phyloP scores from a whole-genome alignment of 2,329 filamentous ascomycete species.

The Microsporum canis region DNA sequence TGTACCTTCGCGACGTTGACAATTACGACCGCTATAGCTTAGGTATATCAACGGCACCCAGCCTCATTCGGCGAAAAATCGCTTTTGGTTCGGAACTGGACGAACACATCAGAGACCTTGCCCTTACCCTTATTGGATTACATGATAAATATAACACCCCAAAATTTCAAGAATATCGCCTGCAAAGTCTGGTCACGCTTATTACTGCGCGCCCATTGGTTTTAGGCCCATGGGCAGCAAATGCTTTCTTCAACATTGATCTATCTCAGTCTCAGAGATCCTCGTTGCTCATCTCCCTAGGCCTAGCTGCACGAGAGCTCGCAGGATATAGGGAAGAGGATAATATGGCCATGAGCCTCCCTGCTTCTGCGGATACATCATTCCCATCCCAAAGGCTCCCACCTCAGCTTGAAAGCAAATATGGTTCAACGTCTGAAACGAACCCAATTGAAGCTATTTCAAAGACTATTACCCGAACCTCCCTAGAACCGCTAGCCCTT shows the following conservation, averaged over 20 bases:
- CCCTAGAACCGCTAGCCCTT: conserved; percentile 72
- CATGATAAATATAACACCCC: conserved; percentile 78
- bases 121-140: conserved; percentile 62
- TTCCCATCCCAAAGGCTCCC: conserved; percentile 80
- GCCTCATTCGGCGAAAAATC: conserved; percentile 76
- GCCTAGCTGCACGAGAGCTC: conserved; percentile 70
- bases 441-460: conserved; percentile 56
- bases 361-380: conserved; percentile 30
- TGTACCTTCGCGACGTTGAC: conserved; percentile 67
- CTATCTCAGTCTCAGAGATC: conserved; percentile 78
- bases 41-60: conserved; percentile 62
- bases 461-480: conserved; percentile 53
- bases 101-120: conserved; percentile 73
- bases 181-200: conserved; percentile 73
- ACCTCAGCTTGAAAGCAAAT: conserved; percentile 59
- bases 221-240: conserved; percentile 75
- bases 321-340: conserved; percentile 59
- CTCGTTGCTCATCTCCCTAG: conserved; percentile 68
- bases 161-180: conserved; percentile 60
- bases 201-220: conserved; percentile 62
- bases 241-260: conserved; percentile 82
- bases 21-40: conserved; percentile 75
- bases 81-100: conserved; percentile 79
- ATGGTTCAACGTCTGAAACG: conserved; percentile 34
- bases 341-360: conserved; percentile 27